These are phyloP conservation scores for Wickerhamiella sorbophila DNA, from an alignment of 805 yeast genomes.

Conservation along the genomic window DNA sequence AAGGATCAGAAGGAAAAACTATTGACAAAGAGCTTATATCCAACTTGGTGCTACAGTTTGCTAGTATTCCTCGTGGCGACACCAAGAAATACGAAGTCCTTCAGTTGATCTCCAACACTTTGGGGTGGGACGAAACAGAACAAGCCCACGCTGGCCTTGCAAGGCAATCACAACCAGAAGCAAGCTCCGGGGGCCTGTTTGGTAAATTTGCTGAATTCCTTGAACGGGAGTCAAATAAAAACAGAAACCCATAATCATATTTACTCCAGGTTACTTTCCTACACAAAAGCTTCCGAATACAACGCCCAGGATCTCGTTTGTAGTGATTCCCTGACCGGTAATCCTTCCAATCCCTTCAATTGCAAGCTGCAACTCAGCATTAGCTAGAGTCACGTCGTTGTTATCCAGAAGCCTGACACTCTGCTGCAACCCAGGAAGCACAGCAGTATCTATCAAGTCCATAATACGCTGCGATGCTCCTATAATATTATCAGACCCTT, in stretches of 20 bases:
- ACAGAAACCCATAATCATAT: background rate
- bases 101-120: constrained; percentile 62
- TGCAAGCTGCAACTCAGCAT: constrained; percentile 59
- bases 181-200: constrained; percentile 23
- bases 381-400: constrained; percentile 62
- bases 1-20: constrained; percentile 56
- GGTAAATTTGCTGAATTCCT: constrained; percentile 27
- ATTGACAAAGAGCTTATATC: constrained; percentile 84
- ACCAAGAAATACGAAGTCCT: constrained; percentile 88
- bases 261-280: constrained; percentile 44
- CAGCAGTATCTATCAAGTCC: constrained; percentile 63
- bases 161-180: constrained; percentile 5
- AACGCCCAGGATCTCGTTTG: constrained; percentile 82
- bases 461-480: constrained; percentile 60
- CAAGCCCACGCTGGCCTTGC: constrained; percentile 24
- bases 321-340: constrained; percentile 77
- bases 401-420: constrained; percentile 19
- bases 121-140: constrained; percentile 71
- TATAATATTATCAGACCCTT: constrained; percentile 43
- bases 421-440: constrained; percentile 53
- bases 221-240: constrained; percentile 23
- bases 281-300: constrained; percentile 88
- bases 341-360: constrained; percentile 83
- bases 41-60: constrained; percentile 70
- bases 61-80: constrained; percentile 82